Base-by-base conservation (phyloP, 352 stramenopile species). In the Pythium sp. region DNA sequence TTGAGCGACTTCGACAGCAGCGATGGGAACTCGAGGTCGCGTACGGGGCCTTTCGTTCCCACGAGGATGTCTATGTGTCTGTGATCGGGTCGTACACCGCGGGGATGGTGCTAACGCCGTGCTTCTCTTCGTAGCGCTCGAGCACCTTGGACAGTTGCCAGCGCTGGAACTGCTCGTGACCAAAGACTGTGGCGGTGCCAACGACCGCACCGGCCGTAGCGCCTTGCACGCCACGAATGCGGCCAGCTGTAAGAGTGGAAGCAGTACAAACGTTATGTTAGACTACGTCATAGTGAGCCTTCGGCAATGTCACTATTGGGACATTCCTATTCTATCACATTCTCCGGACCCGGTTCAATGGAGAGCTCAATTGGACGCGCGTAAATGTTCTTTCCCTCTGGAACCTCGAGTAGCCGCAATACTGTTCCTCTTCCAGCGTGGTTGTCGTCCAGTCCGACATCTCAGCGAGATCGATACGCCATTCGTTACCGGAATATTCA, bases 41-140 rank as follows among this genome's bases (percentile, higher is more conserved):
- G 74, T 22, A 77, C 78, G 28, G 83, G 81, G 11, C 80, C 75
- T 62, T 90, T 86, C 66, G 75, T 86, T 62, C 89, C 81, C 26
- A 93, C 79, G 14, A 92, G 69, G 28, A 73, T 76, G 47, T 82
- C 72, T 30, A 80, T 88, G 66, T 85, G n/a, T n/a, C n/a, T n/a
- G n/a, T n/a, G n/a, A n/a, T 81, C 11, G 81, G 81, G 66, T 92
- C 81, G 63, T 89, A 91, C 56, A 90, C 72, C 0, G 74, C 75
- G 22, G 86, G 82, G 24, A 77, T 81, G 18, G 72, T 71, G 53
- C 87, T 86, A 15, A 71, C 69, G 58, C 87, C 87, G 64, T 91
- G 90, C 68, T 95, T 95, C 34, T 86, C 71, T 49, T 93, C 83
- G 69, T 93, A 95, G 15, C 87, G 84, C 72, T 90, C 79, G 57